Base-by-base conservation (phyloP, 73 alveolate species). In the Uronychia setigera region DNA sequence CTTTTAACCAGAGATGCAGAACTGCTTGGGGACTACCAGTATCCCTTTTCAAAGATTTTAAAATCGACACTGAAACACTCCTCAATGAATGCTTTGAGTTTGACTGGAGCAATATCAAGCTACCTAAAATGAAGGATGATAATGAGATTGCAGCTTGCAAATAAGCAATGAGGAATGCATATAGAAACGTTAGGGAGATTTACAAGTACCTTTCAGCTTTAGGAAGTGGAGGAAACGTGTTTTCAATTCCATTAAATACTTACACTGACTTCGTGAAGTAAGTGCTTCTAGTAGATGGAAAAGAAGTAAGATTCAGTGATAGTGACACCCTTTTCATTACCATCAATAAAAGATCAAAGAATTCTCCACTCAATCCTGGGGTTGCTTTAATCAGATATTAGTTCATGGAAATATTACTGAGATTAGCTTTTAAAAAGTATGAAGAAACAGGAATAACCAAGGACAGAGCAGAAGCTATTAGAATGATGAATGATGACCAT, bases 301-400 rank as follows among this genome's bases (percentile, higher is more conserved):
- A 58, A 9, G 88, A 81, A 34, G 31, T 81, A 5, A 81, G 31
- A 19, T 59, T 81, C 35, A 31, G 86, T 1, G 94, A 88, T 74
- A 58, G 82, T 26, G 94, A 88, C 74, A 88, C 91, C 29, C 27
- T 82, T 29, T 88, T 88, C 58, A 77, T 88, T 25, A 83, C 94
- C 0, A 83, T 88, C 9, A 88, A 88, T 34, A 88, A 89, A 31
- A 29, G 88, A 31, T 59, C 60, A 5, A 92, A 92, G 60, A 74
- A 80, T 57, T 74, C 91, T 33, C 91, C 83, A 0, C 33, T 84
- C 0, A 92, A 89, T 33, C 97, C 97, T 33, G 91, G 90, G 0
- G 59, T 74, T 33, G 93, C 97, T 34, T 85, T 92, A 0, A 91
- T 92, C 25, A 78, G 97, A 25, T 87, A 29, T 76, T 82, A 92